Conservation (phyloP, 768 basidiomycete genomes). For the Termitomyces sp. region DNA sequence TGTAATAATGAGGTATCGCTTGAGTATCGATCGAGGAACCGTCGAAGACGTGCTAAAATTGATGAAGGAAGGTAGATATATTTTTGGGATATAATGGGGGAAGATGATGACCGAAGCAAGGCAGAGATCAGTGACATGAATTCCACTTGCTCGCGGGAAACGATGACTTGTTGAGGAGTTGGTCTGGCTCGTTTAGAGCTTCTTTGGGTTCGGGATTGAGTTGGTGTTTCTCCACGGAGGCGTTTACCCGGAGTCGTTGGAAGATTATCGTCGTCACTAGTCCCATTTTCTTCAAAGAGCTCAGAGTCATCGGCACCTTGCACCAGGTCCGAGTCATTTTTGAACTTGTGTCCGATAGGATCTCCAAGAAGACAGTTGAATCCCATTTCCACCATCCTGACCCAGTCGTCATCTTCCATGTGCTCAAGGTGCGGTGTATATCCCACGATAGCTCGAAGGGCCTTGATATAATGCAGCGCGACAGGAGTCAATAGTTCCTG, state of each 20-base stretch:
- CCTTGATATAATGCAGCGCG: constrained; percentile 79
- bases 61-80: constrained; percentile 39
- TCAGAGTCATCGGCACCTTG: constrained; percentile 32
- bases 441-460: constrained; percentile 59
- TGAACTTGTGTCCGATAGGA: constrained; percentile 31
- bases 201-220: constrained; percentile 14
- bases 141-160: constrained; percentile 65
- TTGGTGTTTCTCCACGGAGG: constrained; percentile 20
- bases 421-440: constrained; percentile 79
- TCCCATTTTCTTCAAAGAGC: constrained; percentile 27
- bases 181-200: constrained; percentile 15
- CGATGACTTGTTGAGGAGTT: constrained; percentile 18
- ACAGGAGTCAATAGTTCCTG: constrained; percentile 57
- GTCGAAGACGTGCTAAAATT: constrained; percentile 47
- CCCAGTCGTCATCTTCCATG: constrained; percentile 63
- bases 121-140: constrained; percentile 61
- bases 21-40: constrained; percentile 65
- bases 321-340: constrained; percentile 25
- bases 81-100: constrained; percentile 50
- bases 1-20: constrained; percentile 77
- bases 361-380: constrained; percentile 80
- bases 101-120: constrained; percentile 53
- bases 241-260: constrained; percentile 35
- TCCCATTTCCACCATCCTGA: constrained; percentile 58
- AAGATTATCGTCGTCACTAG: constrained; percentile 20